Evolutionary conservation across 2,329 filamentous ascomycete species (phyloP).

Genomic region (Penicillium nordicum): DNA sequence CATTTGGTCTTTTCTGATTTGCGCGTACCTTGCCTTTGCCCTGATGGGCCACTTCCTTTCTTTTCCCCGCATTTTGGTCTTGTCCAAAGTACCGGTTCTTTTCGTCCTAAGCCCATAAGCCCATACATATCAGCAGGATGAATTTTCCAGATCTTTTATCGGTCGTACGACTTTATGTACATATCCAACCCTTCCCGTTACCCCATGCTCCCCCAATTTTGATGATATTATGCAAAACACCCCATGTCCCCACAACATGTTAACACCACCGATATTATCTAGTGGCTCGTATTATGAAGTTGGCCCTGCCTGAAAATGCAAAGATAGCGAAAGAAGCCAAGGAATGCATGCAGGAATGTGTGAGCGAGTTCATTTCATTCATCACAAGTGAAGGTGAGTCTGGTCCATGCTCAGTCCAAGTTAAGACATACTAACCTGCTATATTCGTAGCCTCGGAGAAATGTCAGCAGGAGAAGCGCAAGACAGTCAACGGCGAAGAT

Average conservation of each 20-base stretch:
- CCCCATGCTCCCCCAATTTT: not conserved
- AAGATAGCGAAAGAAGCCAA: conserved; percentile 99
- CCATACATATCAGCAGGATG: not conserved
- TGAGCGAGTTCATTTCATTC: conserved; percentile 99
- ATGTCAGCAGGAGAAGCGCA: conserved; percentile 98
- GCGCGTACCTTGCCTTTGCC: conserved; percentile 46
- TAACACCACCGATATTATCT: conserved; percentile 59
- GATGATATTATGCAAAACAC: not conserved
- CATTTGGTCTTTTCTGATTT: conserved; percentile 48
- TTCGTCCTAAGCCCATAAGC: not conserved
- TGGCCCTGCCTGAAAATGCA: conserved; percentile 92
- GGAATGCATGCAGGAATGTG: conserved; percentile 99
- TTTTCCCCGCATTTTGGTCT: conserved; percentile 20
- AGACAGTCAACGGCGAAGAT: conserved; percentile 98
- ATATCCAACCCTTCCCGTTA: not conserved
- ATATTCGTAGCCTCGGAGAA: conserved; percentile 80
- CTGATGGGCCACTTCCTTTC: conserved; percentile 26
- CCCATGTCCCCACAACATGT: conserved; percentile 8
- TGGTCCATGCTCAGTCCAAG: not conserved
- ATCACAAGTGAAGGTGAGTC: conserved; percentile 94
- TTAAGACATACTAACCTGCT: not conserved
- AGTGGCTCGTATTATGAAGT: conserved; percentile 99
- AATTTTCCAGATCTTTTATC: not conserved
- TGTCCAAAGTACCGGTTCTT: not conserved
- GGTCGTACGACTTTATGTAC: not conserved